phyloP scores from a whole-genome alignment of 2,329 filamentous ascomycete genomes.

The Aspergillus sp. region DNA sequence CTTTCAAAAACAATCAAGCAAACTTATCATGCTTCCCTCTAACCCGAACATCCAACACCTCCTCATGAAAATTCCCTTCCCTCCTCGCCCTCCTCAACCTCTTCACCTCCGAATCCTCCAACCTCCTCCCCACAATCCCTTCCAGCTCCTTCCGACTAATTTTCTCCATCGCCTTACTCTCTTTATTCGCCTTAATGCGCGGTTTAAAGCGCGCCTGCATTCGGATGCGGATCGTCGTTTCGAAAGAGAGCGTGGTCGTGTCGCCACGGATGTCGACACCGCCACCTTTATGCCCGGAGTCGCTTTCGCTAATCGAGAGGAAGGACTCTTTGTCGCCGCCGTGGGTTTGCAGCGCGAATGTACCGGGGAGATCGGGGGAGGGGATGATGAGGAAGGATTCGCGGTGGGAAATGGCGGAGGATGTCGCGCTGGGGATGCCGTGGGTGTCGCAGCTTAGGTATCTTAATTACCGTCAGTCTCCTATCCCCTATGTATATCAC shows the following conservation, averaged over 20 bases:
- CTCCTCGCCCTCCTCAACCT: conserved; percentile 72
- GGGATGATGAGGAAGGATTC: conserved; percentile 70
- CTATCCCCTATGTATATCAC: neutral
- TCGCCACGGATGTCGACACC: conserved; percentile 70
- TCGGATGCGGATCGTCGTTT: conserved; percentile 69
- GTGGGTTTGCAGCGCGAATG: conserved; percentile 66
- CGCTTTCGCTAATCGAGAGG: conserved; percentile 53
- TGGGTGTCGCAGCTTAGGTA: conserved; percentile 82
- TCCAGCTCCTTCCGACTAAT: conserved; percentile 82
- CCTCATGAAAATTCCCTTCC: conserved; percentile 87
- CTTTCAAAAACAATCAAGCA: conserved; percentile 24
- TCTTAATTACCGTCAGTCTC: conserved; percentile 37
- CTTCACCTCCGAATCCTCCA: conserved; percentile 82
- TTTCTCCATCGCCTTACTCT: conserved; percentile 76
- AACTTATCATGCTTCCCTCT: conserved; percentile 93
- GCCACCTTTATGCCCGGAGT: conserved; percentile 26
- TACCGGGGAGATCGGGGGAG: conserved; percentile 57
- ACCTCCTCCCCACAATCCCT: conserved; percentile 63
- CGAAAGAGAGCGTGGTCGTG: conserved; percentile 58
- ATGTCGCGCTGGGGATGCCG: conserved; percentile 67
- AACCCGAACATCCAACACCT: conserved; percentile 75
- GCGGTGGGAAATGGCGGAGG: conserved; percentile 74
- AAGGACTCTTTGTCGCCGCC: conserved; percentile 58
- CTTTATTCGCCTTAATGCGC: conserved; percentile 67
- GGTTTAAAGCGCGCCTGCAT: conserved; percentile 97